A percentile compares a stretch with the other conserved stretches of the same genome.
Conservation (phyloP, 352 stramenopile species). For the Pythium biforme region DNA sequence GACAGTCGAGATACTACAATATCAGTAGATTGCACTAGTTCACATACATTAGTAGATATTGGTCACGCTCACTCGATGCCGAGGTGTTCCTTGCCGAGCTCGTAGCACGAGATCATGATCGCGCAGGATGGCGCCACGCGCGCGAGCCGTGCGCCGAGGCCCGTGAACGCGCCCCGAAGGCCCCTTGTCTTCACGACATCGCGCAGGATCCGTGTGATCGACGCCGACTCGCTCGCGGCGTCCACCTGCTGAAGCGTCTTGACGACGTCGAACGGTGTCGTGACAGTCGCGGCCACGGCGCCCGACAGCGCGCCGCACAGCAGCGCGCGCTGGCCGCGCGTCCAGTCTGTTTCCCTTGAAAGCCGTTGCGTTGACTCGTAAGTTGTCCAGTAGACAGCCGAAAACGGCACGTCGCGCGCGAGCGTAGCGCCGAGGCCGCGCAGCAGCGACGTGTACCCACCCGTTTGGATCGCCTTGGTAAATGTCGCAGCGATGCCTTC, state of each 20-base stretch:
- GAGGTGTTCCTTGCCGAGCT: slow-evolving; percentile 75
- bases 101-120: slow-evolving; percentile 89
- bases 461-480: slow-evolving; percentile 46
- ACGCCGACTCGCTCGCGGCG: slow-evolving; percentile 33
- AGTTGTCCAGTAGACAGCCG: slow-evolving; percentile 93
- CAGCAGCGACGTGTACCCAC: slow-evolving; percentile 82
- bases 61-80: slow-evolving; percentile 37
- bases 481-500: slow-evolving; percentile 47
- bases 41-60: slow-evolving; percentile 4
- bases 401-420: slow-evolving; percentile 94
- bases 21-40: background rate
- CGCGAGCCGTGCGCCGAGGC: slow-evolving; percentile 57
- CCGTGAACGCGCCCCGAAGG: slow-evolving; percentile 54
- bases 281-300: slow-evolving; percentile 85
- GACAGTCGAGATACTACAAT: too few relatives aligned
- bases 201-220: slow-evolving; percentile 39
- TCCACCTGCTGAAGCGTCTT: slow-evolving; percentile 92
- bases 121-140: slow-evolving; percentile 76
- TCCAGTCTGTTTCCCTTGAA: slow-evolving; percentile 23
- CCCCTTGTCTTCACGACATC: slow-evolving; percentile 55
- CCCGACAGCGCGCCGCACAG: slow-evolving; percentile 83
- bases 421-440: slow-evolving; percentile 89
- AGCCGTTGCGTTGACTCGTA: slow-evolving; percentile 82
- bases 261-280: slow-evolving; percentile 95
- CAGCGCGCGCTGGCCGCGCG: slow-evolving; percentile 77